A percentile compares a stretch with the other conserved stretches of the same genome.
Evolutionary conservation across 2,329 filamentous ascomycete species (phyloP).

Genomic region (Karstenula rhodostoma): DNA sequence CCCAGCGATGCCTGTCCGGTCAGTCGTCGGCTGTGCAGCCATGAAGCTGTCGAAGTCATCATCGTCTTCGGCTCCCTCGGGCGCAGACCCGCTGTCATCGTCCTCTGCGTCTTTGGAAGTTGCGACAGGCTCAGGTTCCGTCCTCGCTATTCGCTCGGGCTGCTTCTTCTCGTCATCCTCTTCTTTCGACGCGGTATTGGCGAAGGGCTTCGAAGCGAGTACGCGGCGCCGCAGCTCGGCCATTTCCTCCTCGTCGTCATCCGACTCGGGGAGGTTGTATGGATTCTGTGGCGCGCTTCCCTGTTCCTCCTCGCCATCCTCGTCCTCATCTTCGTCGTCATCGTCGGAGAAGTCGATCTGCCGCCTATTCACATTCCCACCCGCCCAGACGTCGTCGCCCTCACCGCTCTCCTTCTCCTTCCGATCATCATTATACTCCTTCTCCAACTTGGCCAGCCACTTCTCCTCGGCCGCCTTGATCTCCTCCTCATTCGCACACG

Average conservation of each 20-base stretch:
- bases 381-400: conserved; percentile 83
- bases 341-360: conserved; percentile 50
- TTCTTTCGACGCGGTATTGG: conserved; percentile 59
- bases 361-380: conserved; percentile 83
- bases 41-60: conserved; percentile 94
- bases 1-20: conserved; percentile 76
- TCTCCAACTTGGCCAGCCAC: conserved; percentile 90
- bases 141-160: conserved; percentile 69
- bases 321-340: conserved; percentile 56
- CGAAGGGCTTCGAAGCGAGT: conserved; percentile 89
- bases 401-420: conserved; percentile 65
- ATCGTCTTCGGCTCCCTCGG: conserved; percentile 72
- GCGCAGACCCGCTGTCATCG: conserved; percentile 65
- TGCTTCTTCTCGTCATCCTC: conserved; percentile 58
- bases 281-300: conserved; percentile 66
- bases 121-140: conserved; percentile 55
- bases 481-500: conserved; percentile 79
- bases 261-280: conserved; percentile 76
- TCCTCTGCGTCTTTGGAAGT: conserved; percentile 53
- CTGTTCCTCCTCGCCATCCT: conserved; percentile 55
- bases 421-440: conserved; percentile 84
- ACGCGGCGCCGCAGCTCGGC: conserved; percentile 88
- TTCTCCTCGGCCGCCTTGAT: conserved; percentile 85
- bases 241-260: conserved; percentile 89
- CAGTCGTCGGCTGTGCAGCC: conserved; percentile 86